phyloP scores from a whole-genome alignment of 2,329 filamentous ascomycete species.

The Pseudopithomyces chartarum region DNA sequence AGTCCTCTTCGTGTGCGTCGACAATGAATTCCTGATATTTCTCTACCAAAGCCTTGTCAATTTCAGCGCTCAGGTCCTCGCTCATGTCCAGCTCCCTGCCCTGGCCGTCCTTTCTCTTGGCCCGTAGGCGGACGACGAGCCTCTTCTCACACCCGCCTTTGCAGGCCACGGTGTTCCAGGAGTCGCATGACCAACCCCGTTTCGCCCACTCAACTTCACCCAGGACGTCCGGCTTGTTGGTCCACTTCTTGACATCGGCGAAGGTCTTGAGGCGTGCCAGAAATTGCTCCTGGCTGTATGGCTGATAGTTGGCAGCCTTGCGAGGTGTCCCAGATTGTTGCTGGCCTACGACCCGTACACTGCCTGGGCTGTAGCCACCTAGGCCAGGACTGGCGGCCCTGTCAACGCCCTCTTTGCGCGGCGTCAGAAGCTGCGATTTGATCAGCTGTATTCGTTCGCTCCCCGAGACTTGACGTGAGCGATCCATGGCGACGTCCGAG shows the following conservation, averaged over 20 bases:
- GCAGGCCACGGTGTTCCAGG: conserved; percentile 77
- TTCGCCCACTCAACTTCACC: conserved; percentile 95
- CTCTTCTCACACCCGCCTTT: conserved; percentile 80
- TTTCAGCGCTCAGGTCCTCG: conserved; percentile 51
- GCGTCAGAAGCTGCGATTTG: conserved; percentile 39
- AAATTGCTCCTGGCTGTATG: conserved; percentile 82
- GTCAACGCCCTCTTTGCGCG: conserved; percentile 23
- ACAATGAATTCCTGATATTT: conserved; percentile 76
- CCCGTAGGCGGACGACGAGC: conserved; percentile 74
- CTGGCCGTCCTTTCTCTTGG: conserved; percentile 55
- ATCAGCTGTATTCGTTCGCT: conserved; percentile 37
- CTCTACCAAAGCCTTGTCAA: conserved; percentile 70
- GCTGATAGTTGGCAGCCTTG: conserved; percentile 73
- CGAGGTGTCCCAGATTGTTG: conserved; percentile 33
- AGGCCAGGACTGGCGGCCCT: conserved; percentile 7
- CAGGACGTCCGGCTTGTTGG: conserved; percentile 84
- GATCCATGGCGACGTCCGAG: conserved; percentile 34
- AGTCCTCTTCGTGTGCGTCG: conserved; percentile 77
- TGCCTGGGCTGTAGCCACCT: conserved; percentile 21
- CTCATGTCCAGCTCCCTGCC: conserved; percentile 57
- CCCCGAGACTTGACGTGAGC: conserved; percentile 32
- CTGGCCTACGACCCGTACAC: conserved; percentile 38
- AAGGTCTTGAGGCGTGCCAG: conserved; percentile 83
- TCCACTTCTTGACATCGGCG: conserved; percentile 89
- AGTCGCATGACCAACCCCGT: conserved; percentile 83